Evolutionary conservation across 176 grass and related monocot species (phyloP).

Genomic region (Calamus simplicifolius): DNA sequence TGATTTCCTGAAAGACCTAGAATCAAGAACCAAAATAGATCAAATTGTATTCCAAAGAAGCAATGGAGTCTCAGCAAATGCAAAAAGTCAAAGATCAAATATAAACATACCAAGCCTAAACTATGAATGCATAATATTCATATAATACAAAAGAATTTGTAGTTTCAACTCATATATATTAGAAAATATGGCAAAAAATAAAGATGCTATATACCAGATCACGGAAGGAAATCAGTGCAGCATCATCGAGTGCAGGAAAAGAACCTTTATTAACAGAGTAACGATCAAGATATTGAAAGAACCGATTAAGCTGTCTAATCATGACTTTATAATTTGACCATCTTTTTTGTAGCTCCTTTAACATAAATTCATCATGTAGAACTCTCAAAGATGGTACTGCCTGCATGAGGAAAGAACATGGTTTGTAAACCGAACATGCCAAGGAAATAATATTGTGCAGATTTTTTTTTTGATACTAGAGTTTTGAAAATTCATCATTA

Average conservation of each 20-base stretch:
- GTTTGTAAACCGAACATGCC: too few relatives aligned
- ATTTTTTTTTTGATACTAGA: too few relatives aligned
- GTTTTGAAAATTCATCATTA: too few relatives aligned
- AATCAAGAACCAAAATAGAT: not conserved
- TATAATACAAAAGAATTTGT: too few relatives aligned
- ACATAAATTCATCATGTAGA: slow-evolving; percentile 82
- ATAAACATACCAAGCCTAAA: not conserved
- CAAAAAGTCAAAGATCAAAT: too few relatives aligned
- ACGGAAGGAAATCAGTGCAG: slow-evolving; percentile 62
- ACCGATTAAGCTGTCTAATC: slow-evolving; percentile 76
- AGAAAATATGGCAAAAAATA: too few relatives aligned
- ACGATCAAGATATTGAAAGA: slow-evolving; percentile 86
- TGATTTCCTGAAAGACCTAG: slow-evolving; percentile 87
- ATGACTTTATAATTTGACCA: slow-evolving; percentile 95
- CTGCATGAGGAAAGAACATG: slow-evolving; percentile 18
- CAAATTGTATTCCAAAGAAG: too few relatives aligned
- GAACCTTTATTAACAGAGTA: slow-evolving; percentile 69
- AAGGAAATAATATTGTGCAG: too few relatives aligned
- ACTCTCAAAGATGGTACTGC: slow-evolving; percentile 81
- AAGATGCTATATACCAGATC: slow-evolving; percentile 38
- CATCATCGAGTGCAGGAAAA: slow-evolving; percentile 54
- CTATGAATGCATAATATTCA: too few relatives aligned
- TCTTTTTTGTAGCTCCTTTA: slow-evolving; percentile 70
- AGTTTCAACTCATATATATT: too few relatives aligned
- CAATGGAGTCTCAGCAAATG: too few relatives aligned